These are phyloP conservation scores for Hypoxylon sp. DNA, from an alignment of 2,329 filamentous ascomycete genomes.

Conservation along the genomic window DNA sequence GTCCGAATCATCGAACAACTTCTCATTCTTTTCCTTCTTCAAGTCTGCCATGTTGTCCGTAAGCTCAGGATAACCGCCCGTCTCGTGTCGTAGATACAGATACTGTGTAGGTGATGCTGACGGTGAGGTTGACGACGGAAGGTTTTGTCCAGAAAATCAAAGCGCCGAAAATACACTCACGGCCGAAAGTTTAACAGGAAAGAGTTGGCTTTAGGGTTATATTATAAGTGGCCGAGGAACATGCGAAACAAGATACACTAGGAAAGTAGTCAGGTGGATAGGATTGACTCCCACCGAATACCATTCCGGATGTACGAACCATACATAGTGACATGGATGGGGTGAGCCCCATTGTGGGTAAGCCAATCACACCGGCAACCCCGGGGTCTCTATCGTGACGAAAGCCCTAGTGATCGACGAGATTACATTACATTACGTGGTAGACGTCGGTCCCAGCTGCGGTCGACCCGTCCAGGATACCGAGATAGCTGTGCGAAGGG, in stretches of 20 bases:
- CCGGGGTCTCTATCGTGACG: slow-evolving; percentile 39
- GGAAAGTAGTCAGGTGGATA: slow-evolving; percentile 40
- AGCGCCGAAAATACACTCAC: slow-evolving; percentile 23
- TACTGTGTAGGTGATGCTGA: not conserved
- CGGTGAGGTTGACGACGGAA: slow-evolving; percentile 34
- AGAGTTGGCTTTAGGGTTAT: slow-evolving; percentile 29
- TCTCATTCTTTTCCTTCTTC: slow-evolving; percentile 45
- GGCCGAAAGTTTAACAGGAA: slow-evolving; percentile 31
- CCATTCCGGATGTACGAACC: slow-evolving; percentile 36
- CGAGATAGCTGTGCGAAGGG: slow-evolving; percentile 27
- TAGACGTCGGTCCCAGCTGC: slow-evolving; percentile 28
- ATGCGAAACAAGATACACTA: slow-evolving; percentile 23
- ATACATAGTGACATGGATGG: slow-evolving; percentile 28
- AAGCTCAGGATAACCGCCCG: slow-evolving; percentile 13
- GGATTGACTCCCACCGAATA: slow-evolving; percentile 39
- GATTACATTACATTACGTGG: slow-evolving; percentile 44
- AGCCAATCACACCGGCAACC: slow-evolving; percentile 39
- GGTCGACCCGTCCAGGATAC: slow-evolving; percentile 38
- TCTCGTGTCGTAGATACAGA: slow-evolving; percentile 20
- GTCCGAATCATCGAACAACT: slow-evolving; percentile 34
- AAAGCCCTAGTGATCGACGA: slow-evolving; percentile 42
- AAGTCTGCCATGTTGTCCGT: slow-evolving; percentile 27
- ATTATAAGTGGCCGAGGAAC: slow-evolving; percentile 26
- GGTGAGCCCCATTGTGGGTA: slow-evolving; percentile 35
- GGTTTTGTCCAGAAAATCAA: slow-evolving; percentile 28